These are phyloP conservation scores for Echinosophora koreensis DNA, from an alignment of 306 rosid genomes.

Conservation along the genomic window DNA sequence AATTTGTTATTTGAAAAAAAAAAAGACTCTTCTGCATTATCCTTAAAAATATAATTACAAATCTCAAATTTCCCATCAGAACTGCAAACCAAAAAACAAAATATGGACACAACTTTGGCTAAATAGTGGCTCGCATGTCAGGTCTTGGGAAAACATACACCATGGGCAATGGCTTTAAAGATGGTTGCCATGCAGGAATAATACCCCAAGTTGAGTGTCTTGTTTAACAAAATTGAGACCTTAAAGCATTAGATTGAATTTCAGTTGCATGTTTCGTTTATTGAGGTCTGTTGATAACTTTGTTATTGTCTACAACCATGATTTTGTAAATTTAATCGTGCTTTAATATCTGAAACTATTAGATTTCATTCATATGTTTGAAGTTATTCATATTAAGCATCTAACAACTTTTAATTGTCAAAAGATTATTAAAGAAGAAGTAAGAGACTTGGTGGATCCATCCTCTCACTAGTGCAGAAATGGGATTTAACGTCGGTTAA, in stretches of 20 bases:
- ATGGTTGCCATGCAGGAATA: slow-evolving; percentile 78
- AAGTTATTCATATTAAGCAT: slow-evolving; percentile 41
- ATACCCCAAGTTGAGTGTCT: slow-evolving; percentile 84
- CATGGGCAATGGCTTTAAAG: slow-evolving; percentile 96
- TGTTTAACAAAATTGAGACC: slow-evolving; percentile 85
- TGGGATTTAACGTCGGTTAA: too few relatives aligned
- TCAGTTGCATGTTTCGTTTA: slow-evolving; percentile 95
- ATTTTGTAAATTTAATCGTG: slow-evolving; percentile 35
- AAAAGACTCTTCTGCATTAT: too few relatives aligned
- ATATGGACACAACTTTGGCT: too few relatives aligned
- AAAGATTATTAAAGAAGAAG: slow-evolving; percentile 97
- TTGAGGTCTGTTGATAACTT: slow-evolving; percentile 69
- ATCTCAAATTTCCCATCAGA: not conserved
- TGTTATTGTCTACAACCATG: slow-evolving; percentile 9
- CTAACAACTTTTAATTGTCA: slow-evolving; percentile 56
- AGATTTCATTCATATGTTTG: slow-evolving; percentile 4
- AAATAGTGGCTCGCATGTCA: too few relatives aligned
- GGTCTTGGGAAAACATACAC: slow-evolving; percentile 99
- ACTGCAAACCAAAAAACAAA: too few relatives aligned
- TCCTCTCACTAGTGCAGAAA: too few relatives aligned
- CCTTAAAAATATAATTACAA: not conserved
- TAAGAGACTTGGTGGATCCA: slow-evolving; percentile 87
- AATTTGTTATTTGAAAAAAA: too few relatives aligned
- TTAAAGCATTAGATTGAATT: slow-evolving; percentile 83
- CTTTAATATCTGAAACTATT: slow-evolving; percentile 33